Base-by-base conservation (phyloP, 2,329 filamentous ascomycete species). In the Phialocephala sp. region DNA sequence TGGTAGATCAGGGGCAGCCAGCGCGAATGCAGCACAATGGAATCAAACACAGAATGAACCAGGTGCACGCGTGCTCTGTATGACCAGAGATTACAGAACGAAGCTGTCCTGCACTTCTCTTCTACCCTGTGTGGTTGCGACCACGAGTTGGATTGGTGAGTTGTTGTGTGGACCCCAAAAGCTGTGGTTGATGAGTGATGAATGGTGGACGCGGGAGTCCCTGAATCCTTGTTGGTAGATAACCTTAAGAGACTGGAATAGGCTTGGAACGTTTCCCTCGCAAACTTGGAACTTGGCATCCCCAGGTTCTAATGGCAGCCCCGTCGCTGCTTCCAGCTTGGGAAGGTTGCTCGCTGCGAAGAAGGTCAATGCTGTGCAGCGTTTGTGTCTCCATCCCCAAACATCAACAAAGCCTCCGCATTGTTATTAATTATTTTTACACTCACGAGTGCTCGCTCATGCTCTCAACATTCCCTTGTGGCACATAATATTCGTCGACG, bases 201-300 rank as follows among this genome's bases (percentile, higher is more conserved):
- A n/a, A 14, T 47, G 43, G 45, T 20, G 45, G 22, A 54, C 27
- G 22, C 50, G 50, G 50, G 50, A 54, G 24, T 32, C 24, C 50
- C 50, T 54, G 50, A 35, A 54, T 54, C 50, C 50, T 54, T 27
- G 50, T 54, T 8, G 45, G 22, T 50, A 54, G 27, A 32, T n/a
- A 47, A 8, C 24, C 50, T n/a, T 35, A 14, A 54, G 27, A 35
- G 1, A 8, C 20, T 24, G 20, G 20, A 52, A 52, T 20, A 52
- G 20, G 50, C 24, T 20, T 20, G n/a, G 45, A 22, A 50, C 37
- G 37, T 41, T 41, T 41, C 37, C n/a, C 20, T 24, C 18, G 45
- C 18, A 52, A 61, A 35, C 27, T 54, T 32, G 24, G 50, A 54
- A 20, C 59, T 61, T 61, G 59, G 59, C 59, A 61, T 45, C 36